Evolutionary conservation across 768 basidiomycete species (phyloP).

Genomic region (Tephrocybe rancida): DNA sequence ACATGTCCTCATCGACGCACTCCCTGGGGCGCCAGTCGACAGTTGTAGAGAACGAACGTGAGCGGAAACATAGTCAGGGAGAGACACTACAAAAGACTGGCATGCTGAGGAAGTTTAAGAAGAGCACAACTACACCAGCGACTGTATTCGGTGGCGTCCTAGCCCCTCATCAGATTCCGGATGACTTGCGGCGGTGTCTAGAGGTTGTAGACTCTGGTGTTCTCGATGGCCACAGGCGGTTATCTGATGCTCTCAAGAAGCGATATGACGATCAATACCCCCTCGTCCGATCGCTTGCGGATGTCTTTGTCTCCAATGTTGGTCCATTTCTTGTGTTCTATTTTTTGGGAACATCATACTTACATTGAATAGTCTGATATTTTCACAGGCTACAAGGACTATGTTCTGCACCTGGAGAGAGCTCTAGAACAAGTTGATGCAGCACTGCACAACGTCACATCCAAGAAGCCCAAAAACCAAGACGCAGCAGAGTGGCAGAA

Average conservation of each 20-base stretch:
- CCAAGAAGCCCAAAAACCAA: constrained; percentile 83
- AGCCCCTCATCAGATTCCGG: constrained; percentile 81
- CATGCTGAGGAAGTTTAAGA: constrained; percentile 70
- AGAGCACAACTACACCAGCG: constrained; percentile 57
- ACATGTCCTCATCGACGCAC: constrained; percentile 63
- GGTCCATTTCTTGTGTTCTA: constrained; percentile 44
- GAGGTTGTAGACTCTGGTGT: constrained; percentile 88
- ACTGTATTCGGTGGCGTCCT: constrained; percentile 54
- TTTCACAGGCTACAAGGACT: constrained; percentile 90
- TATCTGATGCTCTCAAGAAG: constrained; percentile 84
- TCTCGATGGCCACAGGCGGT: constrained; percentile 83
- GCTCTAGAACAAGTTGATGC: constrained; percentile 88
- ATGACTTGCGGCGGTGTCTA: constrained; percentile 82
- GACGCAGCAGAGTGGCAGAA: constrained; percentile 79
- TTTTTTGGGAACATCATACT: not conserved
- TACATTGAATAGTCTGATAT: constrained; percentile 74
- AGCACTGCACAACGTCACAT: constrained; percentile 63
- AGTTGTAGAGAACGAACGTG: constrained; percentile 44
- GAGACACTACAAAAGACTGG: constrained; percentile 42
- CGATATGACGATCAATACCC: constrained; percentile 97
- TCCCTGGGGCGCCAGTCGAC: constrained; percentile 75
- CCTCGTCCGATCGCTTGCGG: constrained; percentile 88
- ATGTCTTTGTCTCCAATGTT: constrained; percentile 95
- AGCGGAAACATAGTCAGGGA: constrained; percentile 54
- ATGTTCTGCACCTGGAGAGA: constrained; percentile 91